A percentile compares a stretch with the other conserved stretches of the same genome.
Conservation (phyloP, 768 basidiomycete genomes). For the Amanita molliuscula region DNA sequence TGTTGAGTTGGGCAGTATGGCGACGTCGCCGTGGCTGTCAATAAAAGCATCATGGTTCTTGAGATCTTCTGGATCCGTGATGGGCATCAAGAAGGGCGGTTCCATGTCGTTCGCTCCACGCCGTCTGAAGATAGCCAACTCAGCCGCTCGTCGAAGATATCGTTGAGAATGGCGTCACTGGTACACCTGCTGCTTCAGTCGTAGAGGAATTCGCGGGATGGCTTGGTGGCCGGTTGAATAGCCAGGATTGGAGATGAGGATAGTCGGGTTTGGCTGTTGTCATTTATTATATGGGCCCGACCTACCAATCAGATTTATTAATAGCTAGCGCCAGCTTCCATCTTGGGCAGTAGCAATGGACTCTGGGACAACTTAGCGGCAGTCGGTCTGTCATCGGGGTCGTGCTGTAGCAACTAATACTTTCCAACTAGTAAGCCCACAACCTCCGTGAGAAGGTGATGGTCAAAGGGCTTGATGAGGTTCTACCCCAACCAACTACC, state of each 20-base stretch:
- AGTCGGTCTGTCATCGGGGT: conserved; percentile 66
- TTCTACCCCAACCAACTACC: too few relatives aligned
- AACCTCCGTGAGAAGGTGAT: too few relatives aligned
- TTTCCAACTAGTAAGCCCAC: too few relatives aligned
- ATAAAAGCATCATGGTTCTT: conserved; percentile 62
- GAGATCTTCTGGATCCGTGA: too few relatives aligned
- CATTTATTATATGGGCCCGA: conserved; percentile 16
- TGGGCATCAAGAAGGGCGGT: conserved; percentile 75
- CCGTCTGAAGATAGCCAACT: conserved; percentile 68
- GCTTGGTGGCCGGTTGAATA: conserved; percentile 69
- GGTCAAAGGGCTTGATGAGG: too few relatives aligned
- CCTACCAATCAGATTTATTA: conserved; percentile 67
- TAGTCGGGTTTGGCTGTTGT: conserved; percentile 61
- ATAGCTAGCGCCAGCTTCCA: conserved; percentile 83
- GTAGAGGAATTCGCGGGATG: conserved; percentile 61
- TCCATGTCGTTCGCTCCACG: conserved; percentile 88
- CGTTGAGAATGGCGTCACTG: conserved; percentile 62
- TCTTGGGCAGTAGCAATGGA: conserved; percentile 56
- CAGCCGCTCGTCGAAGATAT: conserved; percentile 69
- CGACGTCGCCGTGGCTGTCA: conserved; percentile 71
- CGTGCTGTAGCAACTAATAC: conserved; percentile 77
- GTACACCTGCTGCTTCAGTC: conserved; percentile 58
- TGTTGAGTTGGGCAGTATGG: conserved; percentile 66
- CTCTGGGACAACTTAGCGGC: conserved; percentile 81
- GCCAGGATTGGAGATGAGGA: conserved; percentile 64